Evolutionary conservation across 371 early-diverging fungal genomes (phyloP).

Genomic region (Apophysomyces variabilis): DNA sequence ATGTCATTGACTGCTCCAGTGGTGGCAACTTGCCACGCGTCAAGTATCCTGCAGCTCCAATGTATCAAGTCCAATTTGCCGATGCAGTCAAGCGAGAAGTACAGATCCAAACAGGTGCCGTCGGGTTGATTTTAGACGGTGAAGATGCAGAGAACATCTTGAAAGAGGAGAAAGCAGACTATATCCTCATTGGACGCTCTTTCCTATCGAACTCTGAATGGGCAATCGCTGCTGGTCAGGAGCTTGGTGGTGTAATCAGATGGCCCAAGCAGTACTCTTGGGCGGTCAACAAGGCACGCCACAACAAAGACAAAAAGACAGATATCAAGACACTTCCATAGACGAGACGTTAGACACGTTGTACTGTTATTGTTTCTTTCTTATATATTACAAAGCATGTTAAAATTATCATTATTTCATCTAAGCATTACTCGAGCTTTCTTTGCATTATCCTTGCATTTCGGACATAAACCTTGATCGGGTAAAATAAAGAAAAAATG

Average conservation of each 20-base stretch:
- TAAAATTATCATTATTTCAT: no score
- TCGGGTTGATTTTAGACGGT: slow-evolving; percentile 66
- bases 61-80: slow-evolving; percentile 75
- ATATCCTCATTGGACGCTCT: slow-evolving; percentile 67
- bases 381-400: no score
- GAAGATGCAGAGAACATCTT: slow-evolving; percentile 69
- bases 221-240: slow-evolving; percentile 40
- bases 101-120: slow-evolving; percentile 60
- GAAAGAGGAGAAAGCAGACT: slow-evolving; percentile 63
- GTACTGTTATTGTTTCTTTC: no score
- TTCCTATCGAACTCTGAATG: slow-evolving; percentile 65
- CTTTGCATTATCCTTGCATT: no score
- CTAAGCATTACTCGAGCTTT: no score
- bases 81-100: slow-evolving; percentile 57
- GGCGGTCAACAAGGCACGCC: slow-evolving; percentile 2
- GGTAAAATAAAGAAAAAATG: no score
- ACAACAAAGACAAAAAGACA: no score
- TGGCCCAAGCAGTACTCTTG: slow-evolving; percentile 30
- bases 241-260: slow-evolving; percentile 63
- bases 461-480: no score
- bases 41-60: neutral
- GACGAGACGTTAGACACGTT: no score
- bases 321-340: no score
- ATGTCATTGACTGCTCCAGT: slow-evolving; percentile 72
- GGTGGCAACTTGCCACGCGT: slow-evolving; percentile 50